Percentiles rank a stretch among this genome's conserved stretches.
These are phyloP conservation scores for Penicillium hesseltinei DNA, from an alignment of 2,329 filamentous ascomycete genomes.

Conservation along the genomic window DNA sequence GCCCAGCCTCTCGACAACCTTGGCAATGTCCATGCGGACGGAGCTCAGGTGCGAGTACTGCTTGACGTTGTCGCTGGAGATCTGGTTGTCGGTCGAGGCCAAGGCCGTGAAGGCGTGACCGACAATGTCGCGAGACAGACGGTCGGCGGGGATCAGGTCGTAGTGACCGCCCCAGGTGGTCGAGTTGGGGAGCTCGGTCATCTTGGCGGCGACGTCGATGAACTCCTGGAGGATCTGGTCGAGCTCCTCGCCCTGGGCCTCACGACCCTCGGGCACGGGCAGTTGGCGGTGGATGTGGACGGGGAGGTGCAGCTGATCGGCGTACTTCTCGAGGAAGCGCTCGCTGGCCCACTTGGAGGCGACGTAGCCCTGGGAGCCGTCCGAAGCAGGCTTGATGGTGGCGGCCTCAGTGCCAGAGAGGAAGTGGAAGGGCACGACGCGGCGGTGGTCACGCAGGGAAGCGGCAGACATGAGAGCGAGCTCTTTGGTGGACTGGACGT, in stretches of 20 bases:
- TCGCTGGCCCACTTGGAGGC: too few relatives aligned
- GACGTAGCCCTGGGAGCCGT: too few relatives aligned
- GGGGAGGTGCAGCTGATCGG: too few relatives aligned
- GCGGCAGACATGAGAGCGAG: too few relatives aligned
- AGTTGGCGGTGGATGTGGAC: too few relatives aligned
- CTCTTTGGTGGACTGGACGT: too few relatives aligned
- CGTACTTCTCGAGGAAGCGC: too few relatives aligned
- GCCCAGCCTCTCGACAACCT: not conserved
- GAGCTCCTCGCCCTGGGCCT: not conserved
- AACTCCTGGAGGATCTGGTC: not conserved
- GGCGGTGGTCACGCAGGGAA: too few relatives aligned
- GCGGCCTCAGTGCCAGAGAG: too few relatives aligned
- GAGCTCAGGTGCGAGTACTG: not conserved
- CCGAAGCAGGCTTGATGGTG: too few relatives aligned
- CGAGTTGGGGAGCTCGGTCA: not conserved
- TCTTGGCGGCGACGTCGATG: not conserved
- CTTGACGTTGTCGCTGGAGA: not conserved
- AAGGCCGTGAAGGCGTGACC: not conserved
- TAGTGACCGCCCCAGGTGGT: not conserved
- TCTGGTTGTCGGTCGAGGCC: not conserved
- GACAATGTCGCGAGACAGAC: not conserved
- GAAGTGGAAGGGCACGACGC: too few relatives aligned
- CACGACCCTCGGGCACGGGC: too few relatives aligned
- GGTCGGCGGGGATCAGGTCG: not conserved
- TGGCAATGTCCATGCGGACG: not conserved